Evolutionary conservation across 2,329 filamentous ascomycete species (phyloP).

Genomic region (Trichophaea hybrida): DNA sequence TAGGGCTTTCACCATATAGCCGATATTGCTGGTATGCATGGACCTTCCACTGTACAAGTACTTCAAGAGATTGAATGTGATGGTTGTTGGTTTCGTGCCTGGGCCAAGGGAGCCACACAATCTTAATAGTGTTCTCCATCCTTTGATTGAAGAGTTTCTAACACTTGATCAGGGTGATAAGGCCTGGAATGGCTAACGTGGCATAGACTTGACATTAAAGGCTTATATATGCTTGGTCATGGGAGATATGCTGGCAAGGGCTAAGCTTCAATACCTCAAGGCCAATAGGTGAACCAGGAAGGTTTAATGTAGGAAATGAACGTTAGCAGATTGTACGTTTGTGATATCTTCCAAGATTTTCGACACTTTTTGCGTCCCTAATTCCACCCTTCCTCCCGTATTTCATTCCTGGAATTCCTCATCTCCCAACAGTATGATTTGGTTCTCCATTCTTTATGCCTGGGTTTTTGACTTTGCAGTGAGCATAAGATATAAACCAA

Average conservation of each 20-base stretch:
- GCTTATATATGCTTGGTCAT: conserved; percentile 6
- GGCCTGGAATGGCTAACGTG: neutral
- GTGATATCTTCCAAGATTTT: too few species aligned
- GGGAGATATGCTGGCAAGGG: conserved; percentile 8
- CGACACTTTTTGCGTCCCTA: too few species aligned
- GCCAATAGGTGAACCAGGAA: too few species aligned
- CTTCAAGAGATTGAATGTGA: conserved; percentile 1
- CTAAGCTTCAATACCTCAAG: conserved; percentile 9
- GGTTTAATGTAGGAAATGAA: too few species aligned
- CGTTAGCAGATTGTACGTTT: too few species aligned
- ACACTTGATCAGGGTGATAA: neutral
- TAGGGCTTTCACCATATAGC: conserved; percentile 6
- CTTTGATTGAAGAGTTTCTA: conserved; percentile 5
- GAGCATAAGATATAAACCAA: too few species aligned
- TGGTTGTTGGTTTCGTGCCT: conserved; percentile 7
- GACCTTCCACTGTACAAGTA: conserved; percentile 2
- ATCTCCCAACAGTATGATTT: too few species aligned
- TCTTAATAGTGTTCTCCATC: conserved; percentile 8
- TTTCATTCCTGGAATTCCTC: too few species aligned
- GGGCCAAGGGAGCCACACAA: conserved; percentile 9
- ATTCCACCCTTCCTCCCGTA: too few species aligned
- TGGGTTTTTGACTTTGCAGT: too few species aligned
- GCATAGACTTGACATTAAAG: neutral
- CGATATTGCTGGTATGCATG: conserved; percentile 4
- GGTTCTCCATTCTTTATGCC: too few species aligned